phyloP scores from a whole-genome alignment of 2,329 filamentous ascomycete species.

The Penicillium oxalicum region DNA sequence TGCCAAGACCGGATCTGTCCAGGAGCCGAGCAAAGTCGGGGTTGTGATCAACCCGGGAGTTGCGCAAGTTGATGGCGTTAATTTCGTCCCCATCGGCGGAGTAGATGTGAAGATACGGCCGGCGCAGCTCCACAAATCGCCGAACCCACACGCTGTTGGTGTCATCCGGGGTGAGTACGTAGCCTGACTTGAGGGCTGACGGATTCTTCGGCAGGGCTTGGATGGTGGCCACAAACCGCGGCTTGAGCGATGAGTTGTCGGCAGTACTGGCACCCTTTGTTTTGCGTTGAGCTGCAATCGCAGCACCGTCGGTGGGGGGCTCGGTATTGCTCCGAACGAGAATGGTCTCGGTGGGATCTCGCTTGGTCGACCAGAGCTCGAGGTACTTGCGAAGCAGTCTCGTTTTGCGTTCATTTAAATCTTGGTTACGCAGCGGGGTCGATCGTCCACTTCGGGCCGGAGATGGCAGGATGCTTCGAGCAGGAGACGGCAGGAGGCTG shows the following conservation, averaged over 20 bases:
- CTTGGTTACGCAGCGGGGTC: slow-evolving; percentile 31
- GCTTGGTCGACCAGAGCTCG: slow-evolving; percentile 39
- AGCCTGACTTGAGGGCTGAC: slow-evolving; percentile 75
- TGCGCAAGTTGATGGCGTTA: slow-evolving; percentile 78
- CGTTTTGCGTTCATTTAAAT: slow-evolving; percentile 33
- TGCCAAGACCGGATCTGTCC: slow-evolving; percentile 41
- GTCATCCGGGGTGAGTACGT: slow-evolving; percentile 76
- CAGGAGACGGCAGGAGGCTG: slow-evolving; percentile 33
- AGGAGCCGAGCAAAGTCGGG: slow-evolving; percentile 80
- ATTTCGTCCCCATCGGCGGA: slow-evolving; percentile 84
- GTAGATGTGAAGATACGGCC: slow-evolving; percentile 89
- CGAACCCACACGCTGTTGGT: slow-evolving; percentile 77
- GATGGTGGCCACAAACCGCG: slow-evolving; percentile 68
- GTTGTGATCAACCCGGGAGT: slow-evolving; percentile 85
- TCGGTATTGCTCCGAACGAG: slow-evolving; percentile 42
- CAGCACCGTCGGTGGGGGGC: slow-evolving; percentile 34
- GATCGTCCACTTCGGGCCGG: slow-evolving; percentile 31
- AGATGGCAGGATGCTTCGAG: slow-evolving; percentile 34
- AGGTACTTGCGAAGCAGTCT: slow-evolving; percentile 39
- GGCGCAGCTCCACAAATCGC: slow-evolving; percentile 84
- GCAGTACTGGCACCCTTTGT: slow-evolving; percentile 22
- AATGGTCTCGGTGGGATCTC: slow-evolving; percentile 38
- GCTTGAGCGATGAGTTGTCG: slow-evolving; percentile 42
- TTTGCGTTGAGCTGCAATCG: slow-evolving; percentile 20
- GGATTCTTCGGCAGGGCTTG: slow-evolving; percentile 75